These are phyloP conservation scores for Lactifluus echinatus DNA, from an alignment of 768 basidiomycete genomes.

Conservation along the genomic window DNA sequence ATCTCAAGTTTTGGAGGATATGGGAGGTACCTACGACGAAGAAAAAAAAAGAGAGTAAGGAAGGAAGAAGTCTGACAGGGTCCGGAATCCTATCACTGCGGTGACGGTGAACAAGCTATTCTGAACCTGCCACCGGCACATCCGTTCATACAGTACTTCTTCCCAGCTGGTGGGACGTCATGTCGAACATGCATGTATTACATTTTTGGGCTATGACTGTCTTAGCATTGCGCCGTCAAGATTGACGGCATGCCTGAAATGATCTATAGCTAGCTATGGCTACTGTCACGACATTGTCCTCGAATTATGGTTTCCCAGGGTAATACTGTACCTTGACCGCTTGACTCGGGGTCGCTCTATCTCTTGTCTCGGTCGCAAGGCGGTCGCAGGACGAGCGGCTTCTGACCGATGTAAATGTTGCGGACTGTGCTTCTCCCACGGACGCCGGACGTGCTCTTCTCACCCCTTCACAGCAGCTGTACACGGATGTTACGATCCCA, in stretches of 20 bases:
- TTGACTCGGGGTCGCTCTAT: too few relatives aligned
- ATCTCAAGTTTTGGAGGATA: slow-evolving; percentile 91
- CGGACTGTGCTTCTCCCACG: neutral
- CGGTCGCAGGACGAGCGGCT: neutral
- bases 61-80: slow-evolving; percentile 25
- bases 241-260: neutral
- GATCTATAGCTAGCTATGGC: neutral
- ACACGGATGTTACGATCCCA: neutral
- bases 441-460: neutral
- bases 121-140: neutral
- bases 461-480: neutral
- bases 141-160: neutral
- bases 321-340: neutral
- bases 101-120: slow-evolving; percentile 15
- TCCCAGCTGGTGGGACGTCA: neutral
- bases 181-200: neutral
- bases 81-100: slow-evolving; percentile 32
- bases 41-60: slow-evolving; percentile 40
- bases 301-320: neutral
- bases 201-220: neutral
- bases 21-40: slow-evolving; percentile 58
- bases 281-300: neutral
- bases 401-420: neutral
- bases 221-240: neutral
- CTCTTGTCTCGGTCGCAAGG: neutral